Evolutionary conservation across 495 filamentous ascomycete species (phyloP).

Genomic region (Glonium stellatum): DNA sequence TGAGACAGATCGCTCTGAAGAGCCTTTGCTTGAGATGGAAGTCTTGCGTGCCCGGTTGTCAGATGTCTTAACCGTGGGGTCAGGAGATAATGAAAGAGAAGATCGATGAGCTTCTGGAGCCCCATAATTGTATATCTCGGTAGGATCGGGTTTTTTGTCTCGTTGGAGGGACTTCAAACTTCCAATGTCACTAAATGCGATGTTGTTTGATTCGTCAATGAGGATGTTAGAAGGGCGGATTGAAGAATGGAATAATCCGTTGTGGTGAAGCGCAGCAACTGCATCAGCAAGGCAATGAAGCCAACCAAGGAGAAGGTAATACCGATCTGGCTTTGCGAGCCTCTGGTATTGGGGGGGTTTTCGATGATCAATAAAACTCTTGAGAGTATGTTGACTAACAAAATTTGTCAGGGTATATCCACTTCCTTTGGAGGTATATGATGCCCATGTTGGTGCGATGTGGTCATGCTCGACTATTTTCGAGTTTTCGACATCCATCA

Average conservation of each 20-base stretch:
- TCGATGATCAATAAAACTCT: constrained; percentile 62
- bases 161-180: constrained; percentile 52
- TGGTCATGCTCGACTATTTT: constrained; percentile 67
- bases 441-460: constrained; percentile 70
- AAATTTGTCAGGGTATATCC: constrained; percentile 76
- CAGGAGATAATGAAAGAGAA: not conserved
- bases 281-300: constrained; percentile 78
- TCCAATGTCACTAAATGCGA: constrained; percentile 69
- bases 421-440: constrained; percentile 65
- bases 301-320: constrained; percentile 69
- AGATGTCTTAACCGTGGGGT: not conserved
- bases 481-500: constrained; percentile 58
- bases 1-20: constrained; percentile 11
- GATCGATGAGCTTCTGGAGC: constrained; percentile 57
- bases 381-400: constrained; percentile 66
- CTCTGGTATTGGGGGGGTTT: constrained; percentile 51
- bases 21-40: constrained; percentile 23
- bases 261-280: constrained; percentile 66
- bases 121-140: constrained; percentile 81
- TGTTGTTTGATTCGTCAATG: constrained; percentile 61
- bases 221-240: constrained; percentile 80
- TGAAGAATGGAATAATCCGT: constrained; percentile 65
- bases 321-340: constrained; percentile 63
- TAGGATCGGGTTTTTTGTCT: constrained; percentile 51
- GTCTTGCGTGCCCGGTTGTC: constrained; percentile 15